Conservation (phyloP, 495 filamentous ascomycete species). For the Pseudomonodictys pantanalensis region DNA sequence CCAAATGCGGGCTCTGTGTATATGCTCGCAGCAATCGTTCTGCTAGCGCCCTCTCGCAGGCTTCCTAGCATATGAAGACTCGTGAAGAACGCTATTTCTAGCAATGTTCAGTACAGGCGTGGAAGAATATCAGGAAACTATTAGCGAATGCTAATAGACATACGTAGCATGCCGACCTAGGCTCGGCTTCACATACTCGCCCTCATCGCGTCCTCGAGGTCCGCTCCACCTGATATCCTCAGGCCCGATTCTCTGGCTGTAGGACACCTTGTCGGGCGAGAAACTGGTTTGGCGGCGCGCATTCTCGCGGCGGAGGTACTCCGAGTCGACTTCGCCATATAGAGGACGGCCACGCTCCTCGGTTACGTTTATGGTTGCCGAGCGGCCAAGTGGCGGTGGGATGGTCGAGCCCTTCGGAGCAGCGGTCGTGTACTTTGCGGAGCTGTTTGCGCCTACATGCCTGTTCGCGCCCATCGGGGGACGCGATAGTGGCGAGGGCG, state of each 20-base stretch:
- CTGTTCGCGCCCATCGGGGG: slow-evolving; percentile 23
- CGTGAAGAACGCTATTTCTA: background rate
- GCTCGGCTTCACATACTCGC: slow-evolving; percentile 16
- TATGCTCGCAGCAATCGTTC: too few relatives aligned
- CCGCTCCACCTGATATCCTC: slow-evolving; percentile 27
- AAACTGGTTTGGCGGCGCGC: slow-evolving; percentile 18
- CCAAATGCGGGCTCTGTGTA: too few relatives aligned
- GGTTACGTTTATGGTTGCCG: slow-evolving; percentile 20
- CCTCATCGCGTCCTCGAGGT: slow-evolving; percentile 3
- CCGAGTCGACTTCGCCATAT: slow-evolving; percentile 21
- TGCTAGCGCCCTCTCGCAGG: too few relatives aligned
- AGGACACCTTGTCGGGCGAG: slow-evolving; percentile 16
- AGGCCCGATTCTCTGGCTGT: slow-evolving; percentile 3
- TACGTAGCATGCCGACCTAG: slow-evolving; percentile 21
- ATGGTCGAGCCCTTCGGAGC: background rate
- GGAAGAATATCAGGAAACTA: background rate
- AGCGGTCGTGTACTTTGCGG: background rate
- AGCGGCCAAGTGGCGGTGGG: slow-evolving; percentile 26
- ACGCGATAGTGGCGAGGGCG: slow-evolving; percentile 23
- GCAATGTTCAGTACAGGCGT: background rate
- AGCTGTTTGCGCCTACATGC: background rate
- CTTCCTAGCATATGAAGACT: too few relatives aligned
- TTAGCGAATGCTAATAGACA: slow-evolving; percentile 22
- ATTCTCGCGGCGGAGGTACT: background rate
- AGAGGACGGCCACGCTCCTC: slow-evolving; percentile 20